A percentile compares a stretch with the other conserved stretches of the same genome.
Evolutionary conservation across 2,329 filamentous ascomycete genomes (phyloP).

Genomic region (Dactylella cylindrospora): DNA sequence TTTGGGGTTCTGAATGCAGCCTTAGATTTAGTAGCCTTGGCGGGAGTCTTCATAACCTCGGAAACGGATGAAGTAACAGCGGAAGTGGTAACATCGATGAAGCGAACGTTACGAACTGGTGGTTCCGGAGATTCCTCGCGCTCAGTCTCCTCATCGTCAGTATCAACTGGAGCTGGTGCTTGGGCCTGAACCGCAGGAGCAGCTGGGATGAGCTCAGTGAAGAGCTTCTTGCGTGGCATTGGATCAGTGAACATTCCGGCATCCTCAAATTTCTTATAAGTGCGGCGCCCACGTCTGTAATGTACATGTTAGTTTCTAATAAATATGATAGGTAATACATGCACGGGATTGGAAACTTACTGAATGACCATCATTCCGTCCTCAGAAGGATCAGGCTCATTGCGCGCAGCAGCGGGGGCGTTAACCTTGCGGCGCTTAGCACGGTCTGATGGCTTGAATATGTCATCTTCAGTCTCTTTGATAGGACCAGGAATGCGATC

Average conservation of each 20-base stretch:
- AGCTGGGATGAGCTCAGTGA: constrained; percentile 9
- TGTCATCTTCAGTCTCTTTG: constrained; percentile 24
- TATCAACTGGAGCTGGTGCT: constrained; percentile 5
- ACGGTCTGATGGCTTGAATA: constrained; percentile 19
- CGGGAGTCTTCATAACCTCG: constrained; percentile 19
- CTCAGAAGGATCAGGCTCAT: constrained; percentile 9
- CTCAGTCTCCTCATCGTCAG: constrained; percentile 40
- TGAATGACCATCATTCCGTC: constrained; percentile 38
- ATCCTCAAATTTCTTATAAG: constrained; percentile 28
- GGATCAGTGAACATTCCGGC: constrained; percentile 12
- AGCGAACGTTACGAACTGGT: constrained; percentile 27
- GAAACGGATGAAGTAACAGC: background rate
- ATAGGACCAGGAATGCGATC: constrained; percentile 29
- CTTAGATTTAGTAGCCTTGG: constrained; percentile 21
- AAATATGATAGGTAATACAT: background rate
- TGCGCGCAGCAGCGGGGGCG: background rate
- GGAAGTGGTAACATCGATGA: constrained; percentile 13
- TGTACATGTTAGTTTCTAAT: constrained; percentile 8
- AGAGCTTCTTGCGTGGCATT: constrained; percentile 36
- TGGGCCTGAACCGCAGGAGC: background rate
- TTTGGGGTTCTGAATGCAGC: constrained; percentile 23
- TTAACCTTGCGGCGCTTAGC: constrained; percentile 15
- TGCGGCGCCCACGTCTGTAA: constrained; percentile 23
- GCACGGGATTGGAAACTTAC: constrained; percentile 25
- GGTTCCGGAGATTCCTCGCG: constrained; percentile 40